Conservation (phyloP, 2,329 filamentous ascomycete species). For the Chaetomium strumarium region DNA sequence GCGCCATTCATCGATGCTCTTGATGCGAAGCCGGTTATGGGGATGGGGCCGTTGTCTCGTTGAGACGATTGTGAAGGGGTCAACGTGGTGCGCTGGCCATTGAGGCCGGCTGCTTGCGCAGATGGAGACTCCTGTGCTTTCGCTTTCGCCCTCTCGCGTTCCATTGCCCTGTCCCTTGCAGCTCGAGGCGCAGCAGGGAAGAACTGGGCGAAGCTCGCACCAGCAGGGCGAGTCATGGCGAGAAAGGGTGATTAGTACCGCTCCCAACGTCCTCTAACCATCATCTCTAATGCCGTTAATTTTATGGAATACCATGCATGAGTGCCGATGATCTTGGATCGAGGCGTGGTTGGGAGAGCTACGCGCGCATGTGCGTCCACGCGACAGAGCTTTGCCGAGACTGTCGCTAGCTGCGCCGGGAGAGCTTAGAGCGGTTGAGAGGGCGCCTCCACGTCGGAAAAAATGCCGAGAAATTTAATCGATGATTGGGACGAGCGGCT, state of each 20-base stretch:
- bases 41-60: slow-evolving; percentile 8
- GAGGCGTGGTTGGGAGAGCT: slow-evolving; percentile 18
- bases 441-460: not conserved
- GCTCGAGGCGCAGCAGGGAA: slow-evolving; percentile 72
- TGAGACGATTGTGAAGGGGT: slow-evolving; percentile 11
- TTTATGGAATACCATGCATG: slow-evolving; percentile 35
- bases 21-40: slow-evolving; percentile 26
- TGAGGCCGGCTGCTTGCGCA: slow-evolving; percentile 21
- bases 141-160: slow-evolving; percentile 55
- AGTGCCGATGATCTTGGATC: slow-evolving; percentile 19
- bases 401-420: slow-evolving; percentile 13
- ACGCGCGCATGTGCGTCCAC: slow-evolving; percentile 33
- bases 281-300: slow-evolving; percentile 43
- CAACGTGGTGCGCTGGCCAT: slow-evolving; percentile 24
- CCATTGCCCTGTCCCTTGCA: slow-evolving; percentile 51
- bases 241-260: slow-evolving; percentile 45
- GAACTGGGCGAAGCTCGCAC: slow-evolving; percentile 79
- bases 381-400: slow-evolving; percentile 31
- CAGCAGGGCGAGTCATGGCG: slow-evolving; percentile 72
- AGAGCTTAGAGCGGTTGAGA: slow-evolving; percentile 1
- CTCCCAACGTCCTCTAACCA: slow-evolving; percentile 49
- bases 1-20: slow-evolving; percentile 32
- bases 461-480: not conserved
- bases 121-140: slow-evolving; percentile 35
- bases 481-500: not conserved